Evolutionary conservation across 1,284 basidiomycete genomes (phyloP), one percentile per base, ranked within the genome.

Genomic region (Leccinum huronense): DNA sequence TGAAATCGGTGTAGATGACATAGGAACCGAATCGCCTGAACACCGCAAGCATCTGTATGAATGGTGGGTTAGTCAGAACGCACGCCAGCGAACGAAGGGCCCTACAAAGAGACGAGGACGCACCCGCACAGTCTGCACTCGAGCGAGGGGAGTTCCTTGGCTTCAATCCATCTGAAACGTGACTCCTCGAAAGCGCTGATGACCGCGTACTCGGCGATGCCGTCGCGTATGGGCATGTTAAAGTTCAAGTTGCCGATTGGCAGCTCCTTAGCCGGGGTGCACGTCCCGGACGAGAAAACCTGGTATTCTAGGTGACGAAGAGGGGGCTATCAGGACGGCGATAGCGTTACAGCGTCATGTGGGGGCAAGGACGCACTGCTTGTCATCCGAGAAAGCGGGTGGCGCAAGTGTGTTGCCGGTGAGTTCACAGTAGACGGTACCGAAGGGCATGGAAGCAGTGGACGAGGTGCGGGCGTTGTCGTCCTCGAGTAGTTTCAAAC

Each of bases 271-370:
- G 81, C 58, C 87, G 81, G 48, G 87, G 82, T 30, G 85, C 78
- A 65, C 84, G 83, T 54, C 86, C 85, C 30, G 85, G 76, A 66
- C 85, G 83, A 65, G 83, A 81, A 61, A 83, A 82, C 66, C 80
- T 85, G 60, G 81, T 91, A 79, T 95, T 96, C 96, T 97, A 99
- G 2, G 97, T 98, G 40, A 99, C 94, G 77, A 99, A 99, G 63
- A 99, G 82, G 7, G 95, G 95, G 76, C 95, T 96, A 69, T 36
- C 13, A 58, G 11, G 42, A 58, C 27, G 57, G 19, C 60, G 13
- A 23, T 68, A 59, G 61, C 30, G 42, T 55, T 40, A 63, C 16
- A 58, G 40, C 27, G 27, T 57, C 51, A 36, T 57, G 19, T 48
- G 34, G 58, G 7, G 58, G 30, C 48, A 34, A 78, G n/a, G 16